Evolutionary conservation across 2,329 filamentous ascomycete genomes (phyloP).

Genomic region (Ciborinia camelliae): DNA sequence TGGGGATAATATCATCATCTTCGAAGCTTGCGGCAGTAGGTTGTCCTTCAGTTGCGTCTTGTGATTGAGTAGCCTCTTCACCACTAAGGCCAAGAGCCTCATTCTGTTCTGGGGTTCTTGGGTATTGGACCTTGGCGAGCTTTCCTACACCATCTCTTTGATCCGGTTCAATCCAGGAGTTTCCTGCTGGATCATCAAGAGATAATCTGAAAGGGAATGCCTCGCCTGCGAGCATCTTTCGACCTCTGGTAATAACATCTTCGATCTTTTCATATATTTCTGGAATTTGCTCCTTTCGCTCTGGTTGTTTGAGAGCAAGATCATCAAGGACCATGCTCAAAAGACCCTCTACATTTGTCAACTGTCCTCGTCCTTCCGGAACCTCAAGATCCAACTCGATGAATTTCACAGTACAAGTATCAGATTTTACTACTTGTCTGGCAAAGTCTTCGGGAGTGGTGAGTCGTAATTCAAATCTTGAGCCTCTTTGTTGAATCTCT

Average conservation of each 20-base stretch:
- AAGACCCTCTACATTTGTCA: slow-evolving; percentile 91
- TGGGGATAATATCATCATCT: slow-evolving; percentile 77
- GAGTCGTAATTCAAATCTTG: slow-evolving; percentile 77
- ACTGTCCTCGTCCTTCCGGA: slow-evolving; percentile 82
- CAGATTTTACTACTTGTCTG: slow-evolving; percentile 88
- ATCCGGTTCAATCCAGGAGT: slow-evolving; percentile 93
- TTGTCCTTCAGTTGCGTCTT: slow-evolving; percentile 44
- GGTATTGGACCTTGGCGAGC: slow-evolving; percentile 82
- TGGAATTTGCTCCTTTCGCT: slow-evolving; percentile 71
- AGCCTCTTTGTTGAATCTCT: slow-evolving; percentile 84
- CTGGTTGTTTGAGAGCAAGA: slow-evolving; percentile 76
- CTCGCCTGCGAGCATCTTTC: slow-evolving; percentile 72
- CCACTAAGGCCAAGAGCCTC: slow-evolving; percentile 74
- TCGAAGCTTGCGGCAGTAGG: slow-evolving; percentile 42
- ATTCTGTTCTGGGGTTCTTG: slow-evolving; percentile 82
- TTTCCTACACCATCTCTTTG: slow-evolving; percentile 77
- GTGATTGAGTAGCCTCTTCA: slow-evolving; percentile 51
- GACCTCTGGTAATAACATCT: slow-evolving; percentile 68
- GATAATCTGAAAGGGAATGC: slow-evolving; percentile 84
- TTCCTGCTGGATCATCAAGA: slow-evolving; percentile 88
- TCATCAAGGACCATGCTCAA: slow-evolving; percentile 75
- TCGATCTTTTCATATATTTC: slow-evolving; percentile 77
- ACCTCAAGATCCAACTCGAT: slow-evolving; percentile 93
- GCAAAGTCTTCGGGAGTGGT: slow-evolving; percentile 71
- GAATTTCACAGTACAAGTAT: slow-evolving; percentile 79